Conservation (phyloP, 2,329 filamentous ascomycete genomes). For the Scedosporium aurantiacum region DNA sequence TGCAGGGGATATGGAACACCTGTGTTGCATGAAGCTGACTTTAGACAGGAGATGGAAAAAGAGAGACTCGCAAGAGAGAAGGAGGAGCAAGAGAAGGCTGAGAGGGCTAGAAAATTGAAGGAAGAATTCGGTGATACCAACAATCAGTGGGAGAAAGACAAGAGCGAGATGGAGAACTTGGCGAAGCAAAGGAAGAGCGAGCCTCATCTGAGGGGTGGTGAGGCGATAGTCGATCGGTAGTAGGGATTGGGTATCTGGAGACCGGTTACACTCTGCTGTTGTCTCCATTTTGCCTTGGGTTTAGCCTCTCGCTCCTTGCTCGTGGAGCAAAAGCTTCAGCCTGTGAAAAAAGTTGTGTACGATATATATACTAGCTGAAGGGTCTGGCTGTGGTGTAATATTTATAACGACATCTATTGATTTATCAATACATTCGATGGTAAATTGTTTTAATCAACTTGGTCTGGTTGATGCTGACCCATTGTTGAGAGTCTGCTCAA, state of each 20-base stretch:
- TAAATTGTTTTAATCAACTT: no score
- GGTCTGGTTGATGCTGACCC: no score
- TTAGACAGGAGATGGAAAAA: slow-evolving; percentile 72
- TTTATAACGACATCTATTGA: no score
- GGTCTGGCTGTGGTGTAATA: no score
- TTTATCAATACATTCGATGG: no score
- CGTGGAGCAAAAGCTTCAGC: no score
- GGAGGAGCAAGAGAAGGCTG: slow-evolving; percentile 56
- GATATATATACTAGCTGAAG: no score
- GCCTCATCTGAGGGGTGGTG: not conserved
- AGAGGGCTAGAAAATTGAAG: slow-evolving; percentile 67
- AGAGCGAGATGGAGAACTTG: slow-evolving; percentile 62
- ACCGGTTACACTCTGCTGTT: no score
- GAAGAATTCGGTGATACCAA: slow-evolving; percentile 68
- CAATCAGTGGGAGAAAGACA: slow-evolving; percentile 83
- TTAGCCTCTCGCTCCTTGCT: no score
- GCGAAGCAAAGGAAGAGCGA: slow-evolving; percentile 15
- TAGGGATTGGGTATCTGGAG: not conserved
- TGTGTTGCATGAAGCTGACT: not conserved
- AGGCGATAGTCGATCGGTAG: not conserved
- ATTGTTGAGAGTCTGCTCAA: no score
- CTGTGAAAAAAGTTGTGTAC: no score
- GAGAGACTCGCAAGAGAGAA: slow-evolving; percentile 70
- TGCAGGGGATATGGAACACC: not conserved
- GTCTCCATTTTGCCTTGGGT: no score